phyloP scores from a whole-genome alignment of 192 early-diverging fungal genomes.

The Backusella circina region DNA sequence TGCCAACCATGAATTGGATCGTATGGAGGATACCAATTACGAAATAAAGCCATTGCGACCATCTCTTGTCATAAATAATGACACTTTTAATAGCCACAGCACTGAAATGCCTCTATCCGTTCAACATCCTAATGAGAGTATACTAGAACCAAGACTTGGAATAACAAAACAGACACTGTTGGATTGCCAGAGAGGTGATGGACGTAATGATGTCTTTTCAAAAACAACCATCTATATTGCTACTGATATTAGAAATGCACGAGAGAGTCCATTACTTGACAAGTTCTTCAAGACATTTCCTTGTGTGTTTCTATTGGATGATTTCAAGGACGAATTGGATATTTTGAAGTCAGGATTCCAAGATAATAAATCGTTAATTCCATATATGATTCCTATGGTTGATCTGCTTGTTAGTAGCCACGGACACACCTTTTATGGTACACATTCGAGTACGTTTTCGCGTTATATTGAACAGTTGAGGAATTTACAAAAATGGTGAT shows the following conservation, averaged over 20 bases:
- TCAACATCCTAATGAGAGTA: conserved; percentile 10
- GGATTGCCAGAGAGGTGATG: neutral
- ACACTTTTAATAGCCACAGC: neutral
- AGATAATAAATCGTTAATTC: conserved; percentile 42
- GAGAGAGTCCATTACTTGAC: conserved; percentile 39
- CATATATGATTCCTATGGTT: conserved; percentile 51
- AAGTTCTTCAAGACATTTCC: conserved; percentile 45
- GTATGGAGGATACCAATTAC: conserved; percentile 31
- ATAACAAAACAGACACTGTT: neutral
- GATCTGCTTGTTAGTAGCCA: conserved; percentile 49
- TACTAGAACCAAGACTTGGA: neutral
- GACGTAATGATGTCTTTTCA: conserved; percentile 3
- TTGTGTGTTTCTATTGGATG: conserved; percentile 46
- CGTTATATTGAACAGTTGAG: conserved; percentile 30
- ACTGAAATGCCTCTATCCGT: conserved; percentile 10
- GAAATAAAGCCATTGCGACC: conserved; percentile 28
- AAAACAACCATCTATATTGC: conserved; percentile 50
- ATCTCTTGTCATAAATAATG: neutral
- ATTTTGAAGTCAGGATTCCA: conserved; percentile 10
- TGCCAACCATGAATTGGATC: conserved; percentile 30
- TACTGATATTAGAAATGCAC: conserved; percentile 46
- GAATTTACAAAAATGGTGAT: neutral
- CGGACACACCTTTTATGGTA: conserved; percentile 48
- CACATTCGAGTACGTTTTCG: conserved; percentile 45
- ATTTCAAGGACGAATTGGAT: conserved; percentile 42